Evolutionary conservation across 2,329 filamentous ascomycete genomes (phyloP), one percentile per base, ranked within the genome.

Genomic region (Fusarium camptoceras): DNA sequence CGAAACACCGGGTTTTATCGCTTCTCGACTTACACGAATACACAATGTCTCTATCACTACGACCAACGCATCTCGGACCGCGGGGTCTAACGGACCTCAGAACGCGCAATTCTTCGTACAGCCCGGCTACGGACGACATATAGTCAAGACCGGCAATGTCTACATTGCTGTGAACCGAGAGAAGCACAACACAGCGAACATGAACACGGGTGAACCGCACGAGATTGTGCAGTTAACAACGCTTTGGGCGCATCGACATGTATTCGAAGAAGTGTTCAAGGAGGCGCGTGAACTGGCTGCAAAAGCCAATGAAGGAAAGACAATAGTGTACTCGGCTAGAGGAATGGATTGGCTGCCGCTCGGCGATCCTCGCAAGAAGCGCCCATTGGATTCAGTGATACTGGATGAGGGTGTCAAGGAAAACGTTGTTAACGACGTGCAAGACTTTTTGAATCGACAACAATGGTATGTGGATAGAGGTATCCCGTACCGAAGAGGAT

Each of bases 391-490:
- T 14, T 98, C 94, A 2, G 96, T 99, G 8, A 88, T 98, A 8
- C 83, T 98, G 22, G 94, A 97, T 69, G 82, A 90, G 60, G 94
- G 94, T 1, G 88, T 98, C 55, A 93, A 94, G 76, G 93, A 97
- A 78, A 84, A 86, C 47, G 91, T 98, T 39, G 88, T 97, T 6
- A 86, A 84, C 31, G 95, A 98, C 75, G 91, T 97, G 11, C 87
- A 89, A 75, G 93, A 96, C 73, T 98, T 98, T 75, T 83, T 97
- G 55, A 83, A 84, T 2, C 91, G 92, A 39, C 89, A 92, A 61
- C 88, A 91, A 70, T 98, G 95, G 94, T 98, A 98, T 76, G 88
- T 94, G 51, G 94, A 97, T 75, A 90, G 95, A n/a, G 95, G 94
- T 4, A 97, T 98, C 69, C 95, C 95, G 0, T 98, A 98, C 76